Evolutionary conservation across 495 filamentous ascomycete species (phyloP), one percentile per base, ranked within the genome.

Genomic region (Aspergillus nanangensis): DNA sequence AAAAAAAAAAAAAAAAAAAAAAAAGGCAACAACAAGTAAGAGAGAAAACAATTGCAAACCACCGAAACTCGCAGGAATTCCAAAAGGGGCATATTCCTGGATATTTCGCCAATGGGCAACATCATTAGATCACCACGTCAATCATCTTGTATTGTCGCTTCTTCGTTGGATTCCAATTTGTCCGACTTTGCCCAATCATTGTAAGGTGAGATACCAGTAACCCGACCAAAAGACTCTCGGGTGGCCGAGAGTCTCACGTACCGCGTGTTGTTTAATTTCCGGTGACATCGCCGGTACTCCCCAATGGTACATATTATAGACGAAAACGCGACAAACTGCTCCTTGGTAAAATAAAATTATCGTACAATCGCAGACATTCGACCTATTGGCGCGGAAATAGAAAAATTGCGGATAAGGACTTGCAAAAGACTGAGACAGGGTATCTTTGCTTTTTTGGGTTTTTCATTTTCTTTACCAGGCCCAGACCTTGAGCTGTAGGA

Each of bases 401-500:
- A 59, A 55, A 67, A 63, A 53, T 48, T 60, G 62, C 54, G 61
- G 64, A 62, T 54, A 60, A 63, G 56, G 61, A 63, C 57, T 70
- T 61, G 66, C 61, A 62, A 67, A 69, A 62, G 64, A 67, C 62
- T 60, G 68, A 62, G 61, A 66, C 60, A 59, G 68, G 66, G 68
- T 72, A 72, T 70, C 68, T 63, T 65, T 63, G 56, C 60, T 60
- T 59, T 62, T 55, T 63, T 65, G 61, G 55, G 57, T 60, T 59
- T 62, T 53, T 55, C 57, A 56, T 40, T 52, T 62, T 57, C 60
- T 63, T 66, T 76, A 79, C 75, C 85, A 87, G 51, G 87, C 87
- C 87, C 87, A 92, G 60, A 92, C 80, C 77, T 88, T 90, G 75
- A 92, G 86, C 87, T 92, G 52, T 50, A 58, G 13, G 32, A 25